Evolutionary conservation across 306 rosid species (phyloP), one percentile per base, ranked within the genome.

Genomic region (Quercus wislizeni): DNA sequence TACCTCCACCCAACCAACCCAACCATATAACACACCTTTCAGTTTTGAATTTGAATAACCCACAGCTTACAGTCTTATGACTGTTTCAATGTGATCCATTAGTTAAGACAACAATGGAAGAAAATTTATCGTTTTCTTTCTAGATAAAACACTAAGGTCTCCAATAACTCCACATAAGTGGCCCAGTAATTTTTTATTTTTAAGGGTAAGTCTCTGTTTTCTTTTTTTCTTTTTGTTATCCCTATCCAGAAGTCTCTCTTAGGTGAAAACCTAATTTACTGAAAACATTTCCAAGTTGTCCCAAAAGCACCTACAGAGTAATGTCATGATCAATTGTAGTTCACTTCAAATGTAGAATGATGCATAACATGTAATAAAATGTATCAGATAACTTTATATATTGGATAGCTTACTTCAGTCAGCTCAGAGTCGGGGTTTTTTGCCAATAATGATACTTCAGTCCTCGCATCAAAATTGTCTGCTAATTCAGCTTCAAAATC

Each of bases 401-500:
- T 43, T 80, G 75, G 57, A 82, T 76, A 54, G 68, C 92, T 80
- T 80, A 91, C 97, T 83, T 92, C 92, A 75, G 95, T 91, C 84
- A 94, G 86, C 86, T 92, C 99, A 25, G 89, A 80, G 88, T 92
- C 92, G 52, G 95, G 91, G 80, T 90, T 90, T 74, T 79, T 85
- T 38, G 93, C 91, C 87, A 94, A 80, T 69, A 91, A 71, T 75
- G 97, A 91, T 69, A 94, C 91, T 76, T 92, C 99, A 77, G 83
- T 74, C 78, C 89, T 87, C 43, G 95, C 90, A 79, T 90, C 97
- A 79, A 74, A 83, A 81, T 89, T 92, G 73, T 92, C 99, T 74
- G 92, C 86, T 79, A 94, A 88, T 80, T 94, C 99, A 78, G 90
- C 97, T 87, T 92, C 97, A 73, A 94, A 94, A 88, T 94, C 99